A percentile compares a stretch with the other conserved stretches of the same genome.
Conservation (phyloP, 371 early-diverging fungal genomes). For the Saksenaea oblongispora region DNA sequence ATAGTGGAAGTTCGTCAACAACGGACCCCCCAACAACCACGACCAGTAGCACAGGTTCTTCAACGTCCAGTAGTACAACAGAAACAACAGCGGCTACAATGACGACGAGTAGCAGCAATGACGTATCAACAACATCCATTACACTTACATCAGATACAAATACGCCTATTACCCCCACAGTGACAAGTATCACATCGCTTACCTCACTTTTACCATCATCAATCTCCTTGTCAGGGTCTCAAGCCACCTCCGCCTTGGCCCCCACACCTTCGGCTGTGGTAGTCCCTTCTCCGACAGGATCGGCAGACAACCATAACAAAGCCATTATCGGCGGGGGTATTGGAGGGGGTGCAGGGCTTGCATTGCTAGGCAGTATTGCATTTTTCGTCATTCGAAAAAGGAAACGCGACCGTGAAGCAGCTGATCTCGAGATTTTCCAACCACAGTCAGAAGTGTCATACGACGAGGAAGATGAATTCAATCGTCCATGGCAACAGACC, state of each 20-base stretch:
- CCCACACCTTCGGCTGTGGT: background rate
- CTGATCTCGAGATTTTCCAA: constrained; percentile 31
- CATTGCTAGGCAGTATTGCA: constrained; percentile 22
- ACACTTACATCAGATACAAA: background rate
- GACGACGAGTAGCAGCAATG: background rate
- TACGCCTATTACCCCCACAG: background rate
- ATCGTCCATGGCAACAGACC: background rate
- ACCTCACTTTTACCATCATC: background rate
- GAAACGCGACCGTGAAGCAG: constrained; percentile 12
- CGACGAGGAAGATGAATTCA: constrained; percentile 20
- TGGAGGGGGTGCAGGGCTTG: constrained; percentile 33
- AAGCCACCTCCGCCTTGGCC: background rate
- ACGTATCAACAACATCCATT: background rate
- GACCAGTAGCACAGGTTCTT: background rate
- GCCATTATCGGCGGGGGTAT: constrained; percentile 38
- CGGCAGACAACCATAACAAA: constrained; percentile 4
- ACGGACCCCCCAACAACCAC: background rate
- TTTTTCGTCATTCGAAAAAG: constrained; percentile 27
- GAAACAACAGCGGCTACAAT: background rate
- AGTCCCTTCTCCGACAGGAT: background rate
- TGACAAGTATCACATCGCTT: background rate
- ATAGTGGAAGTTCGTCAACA: too few relatives aligned
- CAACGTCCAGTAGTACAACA: background rate
- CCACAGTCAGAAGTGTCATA: constrained; percentile 19
- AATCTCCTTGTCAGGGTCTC: background rate